phyloP scores from a whole-genome alignment of 2,329 filamentous ascomycete genomes.

The Gliomastix tumulicola region DNA sequence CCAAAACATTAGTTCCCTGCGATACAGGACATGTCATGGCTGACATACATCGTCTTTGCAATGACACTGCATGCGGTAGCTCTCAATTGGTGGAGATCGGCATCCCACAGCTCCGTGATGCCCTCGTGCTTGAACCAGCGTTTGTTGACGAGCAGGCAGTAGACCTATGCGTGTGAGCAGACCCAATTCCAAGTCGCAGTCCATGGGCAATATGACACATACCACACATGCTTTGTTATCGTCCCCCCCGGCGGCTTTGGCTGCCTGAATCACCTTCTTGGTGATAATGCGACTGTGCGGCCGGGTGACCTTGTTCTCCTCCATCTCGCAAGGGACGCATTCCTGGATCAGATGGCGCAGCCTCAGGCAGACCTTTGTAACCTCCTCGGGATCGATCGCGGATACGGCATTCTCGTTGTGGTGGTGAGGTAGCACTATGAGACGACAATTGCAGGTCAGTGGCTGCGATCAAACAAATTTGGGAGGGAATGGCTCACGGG shows the following conservation, averaged over 20 bases:
- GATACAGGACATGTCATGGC: background rate
- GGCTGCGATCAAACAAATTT: background rate
- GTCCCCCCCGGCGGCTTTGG: conserved; percentile 71
- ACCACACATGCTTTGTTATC: conserved; percentile 72
- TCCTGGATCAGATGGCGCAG: conserved; percentile 87
- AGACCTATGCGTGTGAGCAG: conserved; percentile 68
- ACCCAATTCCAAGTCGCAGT: no score
- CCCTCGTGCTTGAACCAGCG: conserved; percentile 76
- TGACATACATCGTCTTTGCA: conserved; percentile 63
- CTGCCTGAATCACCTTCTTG: conserved; percentile 67
- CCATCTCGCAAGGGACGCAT: conserved; percentile 83
- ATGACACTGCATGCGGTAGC: conserved; percentile 85
- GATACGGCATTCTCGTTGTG: conserved; percentile 52
- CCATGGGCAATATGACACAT: conserved; percentile 6
- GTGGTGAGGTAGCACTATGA: conserved; percentile 58
- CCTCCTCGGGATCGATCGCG: conserved; percentile 67
- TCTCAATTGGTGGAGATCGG: conserved; percentile 72
- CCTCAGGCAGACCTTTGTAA: conserved; percentile 84
- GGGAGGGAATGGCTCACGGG: conserved; percentile 26
- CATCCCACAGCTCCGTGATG: conserved; percentile 80
- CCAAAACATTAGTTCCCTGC: background rate
- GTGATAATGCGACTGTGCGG: conserved; percentile 87
- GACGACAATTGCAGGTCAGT: background rate
- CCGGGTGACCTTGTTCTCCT: conserved; percentile 64
- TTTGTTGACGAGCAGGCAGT: conserved; percentile 66